Evolutionary conservation across 163 green algal species (phyloP), one percentile per base, ranked within the genome.

Genomic region (Volvox carteri): DNA sequence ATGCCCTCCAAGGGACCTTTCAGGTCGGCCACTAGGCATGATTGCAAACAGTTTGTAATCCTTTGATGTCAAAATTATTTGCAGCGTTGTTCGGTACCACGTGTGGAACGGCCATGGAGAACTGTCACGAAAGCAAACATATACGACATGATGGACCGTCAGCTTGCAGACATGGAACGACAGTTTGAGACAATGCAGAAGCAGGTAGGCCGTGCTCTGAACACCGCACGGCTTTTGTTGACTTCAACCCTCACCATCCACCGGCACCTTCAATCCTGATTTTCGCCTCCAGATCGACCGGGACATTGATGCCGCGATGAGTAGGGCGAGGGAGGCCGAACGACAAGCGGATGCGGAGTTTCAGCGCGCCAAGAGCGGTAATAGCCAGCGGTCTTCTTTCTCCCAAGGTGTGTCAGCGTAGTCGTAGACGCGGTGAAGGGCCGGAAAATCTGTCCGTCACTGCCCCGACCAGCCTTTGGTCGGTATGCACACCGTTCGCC

Each of bases 61-160:
- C 3, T 48, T 30, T 65, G 9, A 30, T 75, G 28, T 19, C 60
- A 16, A 42, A 44, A 42, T 44, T 12, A 48, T 28, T 46, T 75
- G 30, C 65, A 75, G 65, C 33, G 65, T 35, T 75, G 65, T 48
- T 46, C 12, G 7, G 2, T 6, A 4, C 16, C 5, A 33, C 33
- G 16, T 33, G 5, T 19, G 33, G 30, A 30, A 21, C 65, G 65
- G 35, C 30, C 60, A 72, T 39, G 65, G 65, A 68, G 75, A 37
- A 0, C 19, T 25, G 79, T 86, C 44, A 19, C 79, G 12, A 76
- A 19, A 19, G 79, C 79, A 16, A 72, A 65, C 33, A 16, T 86
- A 6, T 86, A 68, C 21, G 62, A 86, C 44, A 8, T 42, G 0
- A 78, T 86, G 30, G 62, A 78, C 33, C 78, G 78, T 28, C 58